Base-by-base conservation (phyloP, 495 filamentous ascomycete species). In the Aspergillus biplanus region DNA sequence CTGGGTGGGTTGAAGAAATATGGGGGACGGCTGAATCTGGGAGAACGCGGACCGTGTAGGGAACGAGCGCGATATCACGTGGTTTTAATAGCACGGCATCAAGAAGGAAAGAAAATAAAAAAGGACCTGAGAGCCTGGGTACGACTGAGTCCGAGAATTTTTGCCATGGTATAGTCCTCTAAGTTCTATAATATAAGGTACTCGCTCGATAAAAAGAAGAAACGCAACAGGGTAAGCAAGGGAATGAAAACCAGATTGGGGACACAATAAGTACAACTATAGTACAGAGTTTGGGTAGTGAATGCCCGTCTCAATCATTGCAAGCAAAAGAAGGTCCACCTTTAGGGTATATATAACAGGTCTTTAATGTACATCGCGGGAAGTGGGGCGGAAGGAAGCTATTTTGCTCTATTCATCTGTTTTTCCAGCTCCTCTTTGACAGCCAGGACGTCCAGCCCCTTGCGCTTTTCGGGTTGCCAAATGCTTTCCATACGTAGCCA, bases 401-500 rank as follows among this genome's bases (percentile, higher is more conserved):
- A 32, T 46, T 18, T 39, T 11, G 35, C 21, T 48, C 52, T 63
- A 7, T 66, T 61, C 67, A 78, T 61, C 55, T 81, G 77, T 27
- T 64, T 71, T 42, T 78, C 73, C 33, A 82, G 66, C 63, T 80
- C 79, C 50, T 80, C 76, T 55, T 69, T 73, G 49, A 80, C 65
- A 33, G 68, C 72, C 39, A 73, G 49, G 11, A 78, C 75, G 64
- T 82, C 79, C 31, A 58, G 48, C 31, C 70, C 70, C 52, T 69
- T 75, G 63, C 78, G 78, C 52, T 74, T 75, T 31, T 69, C 34
- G 16, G 74, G 73, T 52, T 78, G 72, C 79, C 79, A 82, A 15
- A 80, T 70, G 12, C 67, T 65, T 55, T 82, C 78, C 33, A 82
- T 72, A 46, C 77, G 73, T 42, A 75, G 50, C 77, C 76, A 82